Percentiles rank a stretch among this genome's conserved stretches.
These are phyloP conservation scores for Gloeophyllum trabeum DNA, from an alignment of 768 basidiomycete genomes.

Conservation along the genomic window DNA sequence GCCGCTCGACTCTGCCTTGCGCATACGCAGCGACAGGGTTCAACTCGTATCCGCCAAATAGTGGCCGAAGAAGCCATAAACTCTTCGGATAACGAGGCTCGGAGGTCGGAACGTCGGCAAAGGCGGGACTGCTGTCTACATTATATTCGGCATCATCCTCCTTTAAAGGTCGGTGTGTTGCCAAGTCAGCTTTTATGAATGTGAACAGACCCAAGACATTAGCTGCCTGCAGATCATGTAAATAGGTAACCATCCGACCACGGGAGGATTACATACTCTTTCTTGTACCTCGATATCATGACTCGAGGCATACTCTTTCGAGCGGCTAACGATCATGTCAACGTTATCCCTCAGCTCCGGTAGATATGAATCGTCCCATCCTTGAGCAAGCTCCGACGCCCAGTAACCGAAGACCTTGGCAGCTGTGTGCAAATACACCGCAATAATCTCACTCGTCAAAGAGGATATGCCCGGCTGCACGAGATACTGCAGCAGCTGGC, in stretches of 20 bases:
- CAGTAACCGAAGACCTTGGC: constrained; percentile 84
- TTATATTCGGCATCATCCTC: constrained; percentile 23
- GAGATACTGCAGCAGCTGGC: constrained; percentile 61
- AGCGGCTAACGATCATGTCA: constrained; percentile 44
- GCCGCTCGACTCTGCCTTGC: constrained; percentile 71
- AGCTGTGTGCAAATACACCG: constrained; percentile 74
- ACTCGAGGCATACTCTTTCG: constrained; percentile 46
- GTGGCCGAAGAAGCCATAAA: constrained; percentile 71
- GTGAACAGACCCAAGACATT: constrained; percentile 66
- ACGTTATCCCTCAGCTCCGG: constrained; percentile 54
- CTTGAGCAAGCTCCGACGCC: constrained; percentile 61
- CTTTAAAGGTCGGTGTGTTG: constrained; percentile 30
- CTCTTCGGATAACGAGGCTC: constrained; percentile 77
- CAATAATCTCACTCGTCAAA: constrained; percentile 52
- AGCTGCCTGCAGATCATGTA: constrained; percentile 45
- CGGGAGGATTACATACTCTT: constrained; percentile 39
- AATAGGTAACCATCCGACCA: not conserved
- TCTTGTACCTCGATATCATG: constrained; percentile 87
- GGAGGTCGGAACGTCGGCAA: constrained; percentile 20
- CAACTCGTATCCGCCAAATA: constrained; percentile 70
- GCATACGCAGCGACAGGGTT: constrained; percentile 76
- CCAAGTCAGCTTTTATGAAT: constrained; percentile 68
- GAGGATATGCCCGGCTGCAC: constrained; percentile 46
- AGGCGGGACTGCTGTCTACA: constrained; percentile 23
- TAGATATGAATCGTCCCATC: constrained; percentile 69